A percentile compares a stretch with the other conserved stretches of the same genome.
phyloP scores from a whole-genome alignment of 768 basidiomycete species.

The Lactarius deliciosus region DNA sequence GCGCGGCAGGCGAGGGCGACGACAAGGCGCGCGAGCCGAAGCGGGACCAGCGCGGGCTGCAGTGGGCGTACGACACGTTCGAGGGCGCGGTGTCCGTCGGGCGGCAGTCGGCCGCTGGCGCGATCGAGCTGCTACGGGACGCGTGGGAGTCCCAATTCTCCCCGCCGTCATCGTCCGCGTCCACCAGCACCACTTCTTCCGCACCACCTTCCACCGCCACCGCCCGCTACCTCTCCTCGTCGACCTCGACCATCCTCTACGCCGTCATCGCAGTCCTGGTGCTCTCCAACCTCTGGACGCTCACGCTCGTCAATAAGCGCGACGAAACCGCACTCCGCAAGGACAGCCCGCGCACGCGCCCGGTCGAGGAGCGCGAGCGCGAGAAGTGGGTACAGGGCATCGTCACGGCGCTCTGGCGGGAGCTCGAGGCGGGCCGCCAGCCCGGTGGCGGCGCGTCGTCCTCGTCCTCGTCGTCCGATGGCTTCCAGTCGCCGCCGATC shows the following conservation, averaged over 20 bases:
- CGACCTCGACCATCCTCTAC: constrained; percentile 68
- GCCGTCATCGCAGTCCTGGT: constrained; percentile 72
- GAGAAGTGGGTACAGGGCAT: constrained; percentile 76
- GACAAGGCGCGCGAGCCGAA: constrained; percentile 65
- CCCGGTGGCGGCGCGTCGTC: constrained; percentile 15
- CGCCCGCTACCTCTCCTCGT: constrained; percentile 33
- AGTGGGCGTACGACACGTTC: constrained; percentile 89
- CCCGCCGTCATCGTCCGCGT: neutral
- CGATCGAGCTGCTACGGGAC: constrained; percentile 75
- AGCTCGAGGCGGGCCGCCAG: constrained; percentile 52
- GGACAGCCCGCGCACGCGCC: constrained; percentile 47
- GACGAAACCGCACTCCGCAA: constrained; percentile 47
- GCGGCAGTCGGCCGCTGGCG: constrained; percentile 63
- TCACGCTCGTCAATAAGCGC: constrained; percentile 48
- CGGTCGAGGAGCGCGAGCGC: constrained; percentile 66
- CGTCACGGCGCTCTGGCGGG: constrained; percentile 70
- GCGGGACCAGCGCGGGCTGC: constrained; percentile 68
- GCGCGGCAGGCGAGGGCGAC: constrained; percentile 32
- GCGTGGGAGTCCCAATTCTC: constrained; percentile 64
- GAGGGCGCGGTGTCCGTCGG: constrained; percentile 75
- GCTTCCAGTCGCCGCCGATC: neutral
- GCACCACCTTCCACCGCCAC: neutral
- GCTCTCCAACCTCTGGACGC: constrained; percentile 75
- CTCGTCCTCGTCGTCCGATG: neutral
- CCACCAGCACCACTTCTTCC: no score